Percentiles rank a stretch among this genome's conserved stretches.
phyloP scores from a whole-genome alignment of 106 monocot species.

The Allium cepa region DNA sequence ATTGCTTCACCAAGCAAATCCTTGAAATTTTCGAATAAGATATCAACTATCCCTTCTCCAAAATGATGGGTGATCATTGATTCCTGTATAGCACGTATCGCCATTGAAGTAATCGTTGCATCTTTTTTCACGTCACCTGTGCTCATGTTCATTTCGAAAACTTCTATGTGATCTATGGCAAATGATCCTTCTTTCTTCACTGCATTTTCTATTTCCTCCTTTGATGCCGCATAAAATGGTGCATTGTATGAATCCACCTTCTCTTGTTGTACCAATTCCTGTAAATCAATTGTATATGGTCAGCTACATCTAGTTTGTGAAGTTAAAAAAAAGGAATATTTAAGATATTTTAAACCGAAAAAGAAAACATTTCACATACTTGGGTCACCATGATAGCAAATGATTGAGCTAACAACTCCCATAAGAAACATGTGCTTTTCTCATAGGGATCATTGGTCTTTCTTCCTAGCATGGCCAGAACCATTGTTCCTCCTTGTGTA shows the following conservation, averaged over 20 bases:
- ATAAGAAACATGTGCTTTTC: constrained; percentile 30
- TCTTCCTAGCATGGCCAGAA: constrained; percentile 52
- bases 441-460: constrained; percentile 28
- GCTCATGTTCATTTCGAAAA: constrained; percentile 22
- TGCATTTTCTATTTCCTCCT: constrained; percentile 45
- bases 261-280: constrained; percentile 42
- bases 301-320: no score
- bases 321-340: not conserved
- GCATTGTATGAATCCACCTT: constrained; percentile 56
- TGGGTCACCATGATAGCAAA: constrained; percentile 41
- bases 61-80: constrained; percentile 69
- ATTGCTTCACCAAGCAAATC: constrained; percentile 33
- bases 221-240: constrained; percentile 65
- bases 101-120: constrained; percentile 31
- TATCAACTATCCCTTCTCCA: constrained; percentile 39
- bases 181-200: constrained; percentile 52
- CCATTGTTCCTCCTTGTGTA: constrained; percentile 41
- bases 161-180: constrained; percentile 30
- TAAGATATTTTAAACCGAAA: not conserved
- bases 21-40: constrained; percentile 35
- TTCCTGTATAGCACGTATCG: constrained; percentile 65
- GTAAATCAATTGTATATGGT: not conserved
- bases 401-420: constrained; percentile 56
- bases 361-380: constrained; percentile 14
- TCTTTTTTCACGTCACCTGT: constrained; percentile 23